Conservation (phyloP, 2,329 filamentous ascomycete species). For the Colletotrichum eremochloae region DNA sequence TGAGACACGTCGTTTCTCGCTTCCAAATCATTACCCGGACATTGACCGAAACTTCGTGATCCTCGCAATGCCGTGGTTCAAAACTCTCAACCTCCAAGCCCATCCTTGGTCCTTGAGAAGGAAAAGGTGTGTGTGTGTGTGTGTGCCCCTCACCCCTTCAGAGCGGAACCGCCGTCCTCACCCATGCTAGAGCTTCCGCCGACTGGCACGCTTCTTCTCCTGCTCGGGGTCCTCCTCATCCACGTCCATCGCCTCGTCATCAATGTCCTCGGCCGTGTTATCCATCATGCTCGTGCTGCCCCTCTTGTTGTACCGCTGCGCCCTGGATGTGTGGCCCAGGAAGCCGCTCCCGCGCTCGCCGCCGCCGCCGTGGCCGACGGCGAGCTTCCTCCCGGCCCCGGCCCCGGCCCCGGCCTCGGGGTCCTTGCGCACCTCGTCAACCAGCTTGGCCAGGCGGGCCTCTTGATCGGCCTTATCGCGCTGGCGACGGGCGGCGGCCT, state of each 20-base stretch:
- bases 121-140: neutral
- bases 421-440: conserved; percentile 59
- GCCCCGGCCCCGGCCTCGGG: conserved; percentile 28
- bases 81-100: neutral
- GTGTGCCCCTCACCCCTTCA: neutral
- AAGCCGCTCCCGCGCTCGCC: conserved; percentile 30
- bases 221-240: conserved; percentile 64
- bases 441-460: conserved; percentile 61
- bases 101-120: neutral
- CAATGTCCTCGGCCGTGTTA: conserved; percentile 54
- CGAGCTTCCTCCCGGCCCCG: conserved; percentile 42
- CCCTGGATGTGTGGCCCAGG: conserved; percentile 45
- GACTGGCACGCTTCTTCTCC: conserved; percentile 64
- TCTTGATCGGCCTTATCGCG: conserved; percentile 63
- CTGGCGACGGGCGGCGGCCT: conserved; percentile 66
- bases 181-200: conserved; percentile 64
- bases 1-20: neutral
- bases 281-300: conserved; percentile 54
- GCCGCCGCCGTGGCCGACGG: conserved; percentile 33
- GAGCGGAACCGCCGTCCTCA: neutral
- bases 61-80: neutral
- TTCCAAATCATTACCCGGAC: neutral
- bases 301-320: conserved; percentile 42
- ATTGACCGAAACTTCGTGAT: neutral
- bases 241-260: conserved; percentile 68